phyloP scores from a whole-genome alignment of 768 basidiomycete genomes.

The Butyriboletus loyo region DNA sequence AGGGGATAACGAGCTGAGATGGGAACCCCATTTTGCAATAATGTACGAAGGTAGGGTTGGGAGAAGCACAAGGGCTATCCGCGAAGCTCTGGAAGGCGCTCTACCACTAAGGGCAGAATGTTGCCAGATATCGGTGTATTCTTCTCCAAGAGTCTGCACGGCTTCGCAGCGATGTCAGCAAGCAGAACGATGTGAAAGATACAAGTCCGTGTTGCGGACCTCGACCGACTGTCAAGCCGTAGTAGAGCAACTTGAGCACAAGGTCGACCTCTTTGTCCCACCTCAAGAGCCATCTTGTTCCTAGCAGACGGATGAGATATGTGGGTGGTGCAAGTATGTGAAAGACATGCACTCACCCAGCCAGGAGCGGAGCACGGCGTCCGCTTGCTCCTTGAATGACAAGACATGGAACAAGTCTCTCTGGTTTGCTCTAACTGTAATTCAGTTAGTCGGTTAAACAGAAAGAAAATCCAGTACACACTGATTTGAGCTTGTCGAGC shows the following conservation, averaged over 20 bases:
- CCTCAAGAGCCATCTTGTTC: conserved; percentile 73
- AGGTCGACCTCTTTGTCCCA: conserved; percentile 84
- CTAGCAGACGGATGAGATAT: conserved; percentile 37
- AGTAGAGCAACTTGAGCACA: conserved; percentile 64
- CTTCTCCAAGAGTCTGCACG: conserved; percentile 83
- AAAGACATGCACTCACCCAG: conserved; percentile 49
- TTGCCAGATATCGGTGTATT: conserved; percentile 85
- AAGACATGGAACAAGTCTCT: conserved; percentile 77
- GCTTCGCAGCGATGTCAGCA: conserved; percentile 40
- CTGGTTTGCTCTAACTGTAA: conserved; percentile 78
- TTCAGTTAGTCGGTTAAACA: conserved; percentile 8
- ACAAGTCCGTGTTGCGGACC: conserved; percentile 41
- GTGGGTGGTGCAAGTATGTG: background rate
- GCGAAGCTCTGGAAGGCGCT: conserved; percentile 43
- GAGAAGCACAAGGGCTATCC: conserved; percentile 59
- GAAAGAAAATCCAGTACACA: conserved; percentile 36
- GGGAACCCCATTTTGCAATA: conserved; percentile 48
- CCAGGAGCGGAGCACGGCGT: conserved; percentile 72
- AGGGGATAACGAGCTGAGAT: conserved; percentile 33
- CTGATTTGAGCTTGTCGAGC: conserved; percentile 89
- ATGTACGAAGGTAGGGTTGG: conserved; percentile 65
- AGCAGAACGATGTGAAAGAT: background rate
- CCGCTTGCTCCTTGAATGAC: conserved; percentile 70
- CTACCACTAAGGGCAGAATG: conserved; percentile 43
- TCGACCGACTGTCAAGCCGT: conserved; percentile 69